Evolutionary conservation across 1,284 basidiomycete species (phyloP), one percentile per base, ranked within the genome.

Genomic region (Microbotryum lychnidis-dioicae): DNA sequence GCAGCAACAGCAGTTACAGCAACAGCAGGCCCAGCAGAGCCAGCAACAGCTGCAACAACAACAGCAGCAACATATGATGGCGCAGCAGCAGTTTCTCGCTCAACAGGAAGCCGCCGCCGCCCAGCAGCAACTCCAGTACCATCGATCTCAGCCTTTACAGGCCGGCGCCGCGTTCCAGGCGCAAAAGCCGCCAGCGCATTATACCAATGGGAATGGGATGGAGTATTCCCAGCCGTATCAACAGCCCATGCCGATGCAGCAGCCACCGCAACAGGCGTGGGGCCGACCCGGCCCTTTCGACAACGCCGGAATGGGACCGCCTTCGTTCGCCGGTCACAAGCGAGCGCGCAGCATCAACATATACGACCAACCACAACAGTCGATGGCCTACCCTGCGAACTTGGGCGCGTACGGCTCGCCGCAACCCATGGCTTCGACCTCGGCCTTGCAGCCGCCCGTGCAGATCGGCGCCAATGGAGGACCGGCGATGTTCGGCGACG

Each of bases 21-120:
- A 53, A n/a, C 25, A 29, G 27, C 51, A 53, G 51, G n/a, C 23
- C 12, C 51, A 53, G 51, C 33, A 27, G 51, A 16, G 1, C 21
- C n/a, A 29, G 56, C 25, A 21, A 20, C 18, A 31, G 2, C 31
- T 10, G 2, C 50, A 48, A 3, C 52, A 60, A n/a, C 56, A 51
- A 16, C 55, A 58, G 20, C 60, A 60, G 6, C 55, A 57, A 50
- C 62, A 58, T 27, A 56, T 56, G 54, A 25, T 47, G 23, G 20
- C 54, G 44, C 54, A 56, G 48, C 21, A 21, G 48, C 21, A 21
- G 14, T 50, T 21, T 16, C 21, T 42, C 37, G 37, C 37, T 42
- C 37, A 42, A 42, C 37, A 42, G 16, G 37, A 42, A 42, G 37
- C 37, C 14, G 37, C 37, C 2, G 37, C 37, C 4, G 37, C 37